Percentiles rank a stretch among this genome's conserved stretches.
Conservation (phyloP, 2,329 filamentous ascomycete genomes). For the Monilinia laxa region DNA sequence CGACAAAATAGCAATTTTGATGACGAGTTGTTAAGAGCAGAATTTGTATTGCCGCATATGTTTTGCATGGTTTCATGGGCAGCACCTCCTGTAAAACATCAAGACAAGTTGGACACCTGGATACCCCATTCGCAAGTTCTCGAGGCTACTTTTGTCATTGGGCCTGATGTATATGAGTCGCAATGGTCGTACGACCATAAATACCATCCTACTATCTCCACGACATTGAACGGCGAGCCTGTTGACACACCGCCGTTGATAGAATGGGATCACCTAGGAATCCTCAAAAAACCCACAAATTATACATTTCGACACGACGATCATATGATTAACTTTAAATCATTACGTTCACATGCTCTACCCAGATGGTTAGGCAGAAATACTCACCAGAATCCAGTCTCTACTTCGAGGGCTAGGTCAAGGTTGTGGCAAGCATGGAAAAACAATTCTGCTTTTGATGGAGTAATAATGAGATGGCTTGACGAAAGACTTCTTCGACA, state of each 20-base stretch:
- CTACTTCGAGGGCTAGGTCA: slow-evolving; percentile 46
- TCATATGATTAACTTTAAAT: slow-evolving; percentile 49
- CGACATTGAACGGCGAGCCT: slow-evolving; percentile 49
- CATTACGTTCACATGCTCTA: slow-evolving; percentile 31
- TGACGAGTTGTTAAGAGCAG: slow-evolving; percentile 53
- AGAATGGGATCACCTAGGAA: slow-evolving; percentile 43
- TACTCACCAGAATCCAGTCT: slow-evolving; percentile 41
- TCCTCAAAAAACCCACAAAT: slow-evolving; percentile 45
- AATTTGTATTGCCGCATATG: slow-evolving; percentile 53
- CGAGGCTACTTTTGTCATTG: slow-evolving; percentile 54
- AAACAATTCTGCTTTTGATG: slow-evolving; percentile 46
- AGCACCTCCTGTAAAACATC: slow-evolving; percentile 49
- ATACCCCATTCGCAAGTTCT: slow-evolving; percentile 55
- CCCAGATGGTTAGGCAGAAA: slow-evolving; percentile 42
- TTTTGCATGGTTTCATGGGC: slow-evolving; percentile 54
- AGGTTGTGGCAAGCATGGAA: slow-evolving; percentile 51
- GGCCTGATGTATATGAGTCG: slow-evolving; percentile 51
- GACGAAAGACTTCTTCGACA: slow-evolving; percentile 46
- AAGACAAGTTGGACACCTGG: slow-evolving; percentile 52
- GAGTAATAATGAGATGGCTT: slow-evolving; percentile 48
- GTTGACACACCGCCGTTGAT: slow-evolving; percentile 55
- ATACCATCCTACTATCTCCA: slow-evolving; percentile 47
- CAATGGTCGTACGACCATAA: slow-evolving; percentile 49
- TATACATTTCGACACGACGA: slow-evolving; percentile 52
- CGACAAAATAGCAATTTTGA: slow-evolving; percentile 53